These are phyloP conservation scores for Acanthamoeba lugdunensis DNA, from an alignment of 208 protist genomes.

Conservation along the genomic window DNA sequence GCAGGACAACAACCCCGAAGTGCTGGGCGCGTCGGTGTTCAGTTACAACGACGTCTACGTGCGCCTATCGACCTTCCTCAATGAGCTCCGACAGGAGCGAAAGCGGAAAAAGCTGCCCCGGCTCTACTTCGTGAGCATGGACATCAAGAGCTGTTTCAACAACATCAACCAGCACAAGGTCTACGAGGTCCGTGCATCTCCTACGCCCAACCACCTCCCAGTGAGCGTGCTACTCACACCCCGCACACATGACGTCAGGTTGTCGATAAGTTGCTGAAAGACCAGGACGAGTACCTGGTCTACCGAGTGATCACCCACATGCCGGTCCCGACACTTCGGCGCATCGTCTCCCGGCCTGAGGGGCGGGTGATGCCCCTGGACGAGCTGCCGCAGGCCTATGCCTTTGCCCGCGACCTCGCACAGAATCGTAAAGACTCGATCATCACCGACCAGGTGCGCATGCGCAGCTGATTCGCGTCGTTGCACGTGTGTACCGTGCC, in stretches of 20 bases:
- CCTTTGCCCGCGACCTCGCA: conserved; percentile 31
- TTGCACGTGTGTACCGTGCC: background rate
- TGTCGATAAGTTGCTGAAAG: background rate
- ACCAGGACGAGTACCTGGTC: conserved; percentile 60
- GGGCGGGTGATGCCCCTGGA: background rate
- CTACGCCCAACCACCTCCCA: background rate
- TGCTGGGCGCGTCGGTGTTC: conserved; percentile 68
- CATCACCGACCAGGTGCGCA: conserved; percentile 62
- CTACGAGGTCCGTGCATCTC: background rate
- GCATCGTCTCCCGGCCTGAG: conserved; percentile 31
- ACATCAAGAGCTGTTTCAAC: conserved; percentile 73
- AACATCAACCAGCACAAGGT: conserved; percentile 47
- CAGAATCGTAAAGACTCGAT: conserved; percentile 16
- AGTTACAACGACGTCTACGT: conserved; percentile 74
- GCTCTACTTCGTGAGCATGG: conserved; percentile 70
- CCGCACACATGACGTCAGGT: background rate
- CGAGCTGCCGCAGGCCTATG: conserved; percentile 12
- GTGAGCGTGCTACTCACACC: too few relatives aligned
- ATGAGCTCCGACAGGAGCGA: conserved; percentile 24
- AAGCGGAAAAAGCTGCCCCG: conserved; percentile 17
- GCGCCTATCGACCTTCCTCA: conserved; percentile 30
- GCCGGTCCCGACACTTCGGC: conserved; percentile 37
- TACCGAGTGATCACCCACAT: conserved; percentile 51
- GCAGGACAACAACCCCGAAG: conserved; percentile 30
- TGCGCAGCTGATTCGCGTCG: background rate